A percentile compares a stretch with the other conserved stretches of the same genome.
phyloP scores from a whole-genome alignment of 441 rosid genomes.

The Raphanus hybrid region DNA sequence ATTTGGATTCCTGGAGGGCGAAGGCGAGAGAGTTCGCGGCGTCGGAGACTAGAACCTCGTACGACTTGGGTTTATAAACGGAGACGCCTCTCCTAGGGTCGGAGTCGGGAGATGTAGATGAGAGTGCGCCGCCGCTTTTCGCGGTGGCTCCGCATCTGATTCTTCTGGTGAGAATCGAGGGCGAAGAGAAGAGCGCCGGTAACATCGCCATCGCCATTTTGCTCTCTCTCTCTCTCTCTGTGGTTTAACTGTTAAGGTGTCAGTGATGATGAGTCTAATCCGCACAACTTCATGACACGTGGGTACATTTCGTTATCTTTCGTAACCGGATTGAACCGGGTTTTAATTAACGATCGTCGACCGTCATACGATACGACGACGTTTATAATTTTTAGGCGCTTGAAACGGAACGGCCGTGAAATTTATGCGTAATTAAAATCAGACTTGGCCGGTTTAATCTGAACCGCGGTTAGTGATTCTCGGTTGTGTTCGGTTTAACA shows the following conservation, averaged over 20 bases:
- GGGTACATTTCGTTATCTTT: constrained; percentile 10
- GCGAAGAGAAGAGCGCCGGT: constrained; percentile 45
- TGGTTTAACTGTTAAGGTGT: constrained; percentile 9
- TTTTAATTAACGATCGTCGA: background rate
- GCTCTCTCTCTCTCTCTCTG: constrained; percentile 9
- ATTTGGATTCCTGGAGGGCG: constrained; percentile 78
- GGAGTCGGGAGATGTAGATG: constrained; percentile 42
- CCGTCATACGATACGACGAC: background rate
- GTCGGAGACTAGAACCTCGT: constrained; percentile 78
- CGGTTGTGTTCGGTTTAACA: too few relatives aligned
- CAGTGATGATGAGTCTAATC: constrained; percentile 12
- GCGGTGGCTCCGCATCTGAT: constrained; percentile 29
- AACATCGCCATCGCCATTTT: constrained; percentile 46
- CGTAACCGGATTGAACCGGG: constrained; percentile 34
- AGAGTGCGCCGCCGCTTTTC: constrained; percentile 35
- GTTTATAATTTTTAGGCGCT: background rate
- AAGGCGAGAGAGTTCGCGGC: constrained; percentile 78
- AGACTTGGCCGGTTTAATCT: too few relatives aligned
- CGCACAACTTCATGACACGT: constrained; percentile 32
- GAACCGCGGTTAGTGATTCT: too few relatives aligned
- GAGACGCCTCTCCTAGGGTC: constrained; percentile 70
- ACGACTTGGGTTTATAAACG: constrained; percentile 87
- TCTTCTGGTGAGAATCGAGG: constrained; percentile 6
- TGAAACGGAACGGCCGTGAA: constrained; percentile 21
- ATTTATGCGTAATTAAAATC: background rate